Percentiles rank a stretch among this genome's conserved stretches.
These are phyloP conservation scores for Stagonosporopsis rhizophila DNA, from an alignment of 2,329 filamentous ascomycete species.

Conservation along the genomic window DNA sequence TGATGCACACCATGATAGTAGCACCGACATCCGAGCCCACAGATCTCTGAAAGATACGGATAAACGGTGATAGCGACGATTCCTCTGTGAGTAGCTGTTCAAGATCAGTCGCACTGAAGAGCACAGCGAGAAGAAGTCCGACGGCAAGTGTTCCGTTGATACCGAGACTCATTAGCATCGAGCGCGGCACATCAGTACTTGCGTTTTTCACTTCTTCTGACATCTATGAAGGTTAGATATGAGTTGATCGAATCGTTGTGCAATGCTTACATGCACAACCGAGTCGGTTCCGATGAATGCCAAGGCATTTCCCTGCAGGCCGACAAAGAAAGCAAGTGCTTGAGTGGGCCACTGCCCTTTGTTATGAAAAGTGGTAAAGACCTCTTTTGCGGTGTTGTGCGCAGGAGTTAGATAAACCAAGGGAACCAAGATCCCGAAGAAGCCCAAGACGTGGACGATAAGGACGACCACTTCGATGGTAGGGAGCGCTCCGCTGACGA, in stretches of 20 bases:
- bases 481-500: slow-evolving; percentile 56
- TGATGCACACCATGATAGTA: slow-evolving; percentile 57
- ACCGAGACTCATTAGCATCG: slow-evolving; percentile 53
- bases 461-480: slow-evolving; percentile 58
- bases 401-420: slow-evolving; percentile 47
- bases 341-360: slow-evolving; percentile 54
- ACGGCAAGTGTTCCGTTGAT: slow-evolving; percentile 53
- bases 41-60: slow-evolving; percentile 56
- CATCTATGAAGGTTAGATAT: slow-evolving; percentile 35
- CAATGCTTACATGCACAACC: slow-evolving; percentile 45
- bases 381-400: slow-evolving; percentile 46
- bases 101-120: slow-evolving; percentile 50
- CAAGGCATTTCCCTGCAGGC: slow-evolving; percentile 50
- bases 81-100: slow-evolving; percentile 25
- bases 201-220: slow-evolving; percentile 51
- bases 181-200: slow-evolving; percentile 47
- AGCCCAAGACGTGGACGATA: slow-evolving; percentile 60
- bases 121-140: slow-evolving; percentile 51
- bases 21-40: slow-evolving; percentile 50
- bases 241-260: not conserved
- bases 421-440: slow-evolving; percentile 60
- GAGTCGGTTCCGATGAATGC: slow-evolving; percentile 50
- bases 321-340: slow-evolving; percentile 56
- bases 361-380: slow-evolving; percentile 59
- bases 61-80: slow-evolving; percentile 52